These are phyloP conservation scores for Zea mays DNA, from an alignment of 176 grass and related monocot species.

Conservation along the genomic window Zm-B73-REFERENCE-NAM-5.0 NC_050104.1:64810501-64811000, in stretches of 20 bases:
- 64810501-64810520: too few relatives aligned
- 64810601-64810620: too few relatives aligned
- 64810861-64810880: conserved; percentile 12
- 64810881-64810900: conserved; percentile 27
- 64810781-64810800: not conserved
- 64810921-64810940: conserved; percentile 10
- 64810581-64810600: too few relatives aligned
- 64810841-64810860: conserved; percentile 11
- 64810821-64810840: conserved; percentile 33
- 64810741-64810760: conserved; percentile 21
- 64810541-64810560: too few relatives aligned
- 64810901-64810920: conserved; percentile 11
- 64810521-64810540: too few relatives aligned
- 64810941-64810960: conserved; percentile 37
- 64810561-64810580: too few relatives aligned
- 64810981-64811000: conserved; percentile 29
- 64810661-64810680: conserved; percentile 22
- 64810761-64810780: not conserved
- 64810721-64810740: conserved; percentile 31
- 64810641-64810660: conserved; percentile 33
- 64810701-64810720: conserved; percentile 34
- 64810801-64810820: conserved; percentile 32
- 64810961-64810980: conserved; percentile 31
- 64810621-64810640: conserved; percentile 18
- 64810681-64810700: conserved; percentile 15